Evolutionary conservation across 129 eudicot genomes (phyloP), one percentile per base, ranked within the genome.

Genomic region (sunflower (Helianthus annuus)): DNA sequence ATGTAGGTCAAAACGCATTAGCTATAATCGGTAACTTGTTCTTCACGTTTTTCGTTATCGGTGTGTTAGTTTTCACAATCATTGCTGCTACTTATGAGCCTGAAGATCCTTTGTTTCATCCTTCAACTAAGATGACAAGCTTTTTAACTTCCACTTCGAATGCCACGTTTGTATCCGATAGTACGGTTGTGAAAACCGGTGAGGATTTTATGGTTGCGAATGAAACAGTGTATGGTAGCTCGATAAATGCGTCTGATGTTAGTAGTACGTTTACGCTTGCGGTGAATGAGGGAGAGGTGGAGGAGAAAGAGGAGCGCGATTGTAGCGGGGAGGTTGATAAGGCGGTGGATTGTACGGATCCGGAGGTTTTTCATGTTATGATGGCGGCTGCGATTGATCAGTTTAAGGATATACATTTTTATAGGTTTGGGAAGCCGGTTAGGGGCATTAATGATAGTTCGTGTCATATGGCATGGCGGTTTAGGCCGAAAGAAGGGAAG

Each of bases 401-500:
- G 75, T 93, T 89, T 65, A 80, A 82, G 82, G 97, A 89, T 70
- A 85, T 89, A 64, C 96, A 93, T 71, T 87, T 93, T 68, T 89
- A 87, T 68, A 71, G 95, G 67, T 93, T 93, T 63, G 98, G 95
- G 62, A 93, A 87, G 54, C 87, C 98, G 2, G 98, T 89, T 22
- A 82, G 79, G 48, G 98, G 98, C 40, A 49, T 64, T 9, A 84
- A 85, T 12, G 90, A 75, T 74, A 80, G 65, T 68, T 81, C 90
- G 5, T 89, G 98, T 79, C 95, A 93, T 70, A 93, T 93, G 98
- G 98, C 98, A 6, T 93, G 98, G 98, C 59, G 96, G 75, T 93
- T 85, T 78, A 82, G 95, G 83, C 98, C 98, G 5, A 93, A 83
- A 17, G 96, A 89, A 74, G 95, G 96, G 53, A 85, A 93, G 75